Percentiles rank a stretch among this genome's conserved stretches.
phyloP scores from a whole-genome alignment of 1,284 basidiomycete genomes.

The Gyrodon tennesseensis region DNA sequence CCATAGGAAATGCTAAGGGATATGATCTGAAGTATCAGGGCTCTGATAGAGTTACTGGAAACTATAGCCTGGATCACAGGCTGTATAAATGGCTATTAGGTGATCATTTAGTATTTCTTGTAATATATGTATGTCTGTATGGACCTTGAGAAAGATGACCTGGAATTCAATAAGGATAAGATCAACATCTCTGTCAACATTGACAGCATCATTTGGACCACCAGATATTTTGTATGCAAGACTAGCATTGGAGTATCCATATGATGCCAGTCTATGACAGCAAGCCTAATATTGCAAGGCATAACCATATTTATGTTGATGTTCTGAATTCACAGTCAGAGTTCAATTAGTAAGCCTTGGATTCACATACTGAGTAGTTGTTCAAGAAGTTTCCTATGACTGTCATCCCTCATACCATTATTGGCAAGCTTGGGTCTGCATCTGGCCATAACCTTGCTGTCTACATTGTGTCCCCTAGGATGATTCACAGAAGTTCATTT shows the following conservation, averaged over 20 bases:
- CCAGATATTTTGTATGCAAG: constrained; percentile 1
- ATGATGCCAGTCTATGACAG: constrained; percentile 11
- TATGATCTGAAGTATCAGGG: too few relatives aligned
- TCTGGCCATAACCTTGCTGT: constrained; percentile 18
- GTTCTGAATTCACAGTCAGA: constrained; percentile 25
- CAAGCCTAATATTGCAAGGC: constrained; percentile 14
- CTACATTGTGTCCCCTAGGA: constrained; percentile 29
- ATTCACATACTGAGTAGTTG: constrained; percentile 18
- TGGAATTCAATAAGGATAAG: too few relatives aligned
- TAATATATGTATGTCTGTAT: too few relatives aligned
- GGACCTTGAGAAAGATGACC: neutral
- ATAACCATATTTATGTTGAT: constrained; percentile 26
- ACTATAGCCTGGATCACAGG: too few relatives aligned
- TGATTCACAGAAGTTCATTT: constrained; percentile 23
- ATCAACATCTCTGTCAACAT: constrained; percentile 29
- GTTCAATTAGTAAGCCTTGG: neutral
- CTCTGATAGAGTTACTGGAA: too few relatives aligned
- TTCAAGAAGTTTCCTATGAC: constrained; percentile 7
- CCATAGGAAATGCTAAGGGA: neutral
- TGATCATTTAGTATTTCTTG: too few relatives aligned
- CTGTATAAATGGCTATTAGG: too few relatives aligned
- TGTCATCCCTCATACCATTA: constrained; percentile 16
- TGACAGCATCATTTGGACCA: constrained; percentile 31
- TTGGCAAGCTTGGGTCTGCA: constrained; percentile 4
- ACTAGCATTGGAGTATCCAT: constrained; percentile 13